Evolutionary conservation across 805 yeast species (phyloP), one percentile per base, ranked within the genome.

Genomic region (Wickerhamiella parazyma): DNA sequence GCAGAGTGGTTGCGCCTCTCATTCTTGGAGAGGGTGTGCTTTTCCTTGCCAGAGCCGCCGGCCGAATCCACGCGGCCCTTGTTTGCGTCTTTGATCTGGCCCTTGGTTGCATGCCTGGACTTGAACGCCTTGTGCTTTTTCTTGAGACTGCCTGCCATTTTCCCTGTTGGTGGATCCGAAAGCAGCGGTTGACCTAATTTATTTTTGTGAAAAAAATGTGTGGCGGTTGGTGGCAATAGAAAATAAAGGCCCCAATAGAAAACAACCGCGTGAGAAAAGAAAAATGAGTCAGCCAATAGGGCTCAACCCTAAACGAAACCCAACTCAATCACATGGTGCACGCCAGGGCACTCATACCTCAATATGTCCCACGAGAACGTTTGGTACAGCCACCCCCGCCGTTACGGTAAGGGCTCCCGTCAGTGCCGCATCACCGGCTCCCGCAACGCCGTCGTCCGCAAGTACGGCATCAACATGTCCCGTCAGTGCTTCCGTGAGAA

Each of bases 401-500:
- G 87, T 82, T 89, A 77, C 86, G 98, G 98, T 74, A 91, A 91
- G 84, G 99, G 99, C 76, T 83, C 97, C 66, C 94, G 99, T 78
- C 91, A 84, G 76, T 91, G 97, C 79, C 91, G 97, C 73, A 87
- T 89, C 78, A 85, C 95, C 70, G 77, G 94, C 64, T 84, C 97
- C 72, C 96, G 89, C 87, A 71, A 84, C 63, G 97, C 97, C 79
- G 83, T 91, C 71, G 84, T 91, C 80, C 89, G 99, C 85, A 91
- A 91, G 78, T 91, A 91, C 91, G 98, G 94, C 67, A 76, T 91
- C 68, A 80, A 86, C 87, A 78, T 91, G 79, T 89, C 96, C 76
- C 94, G 99, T 83, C 99, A 91, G 78, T 89, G 95, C 76, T 91
- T 91, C 97, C 87, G 99, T 80, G 99, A 91, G 77, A 89, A 78